Conservation (phyloP, 2,329 filamentous ascomycete genomes). For the Cordyceps javanica region DNA sequence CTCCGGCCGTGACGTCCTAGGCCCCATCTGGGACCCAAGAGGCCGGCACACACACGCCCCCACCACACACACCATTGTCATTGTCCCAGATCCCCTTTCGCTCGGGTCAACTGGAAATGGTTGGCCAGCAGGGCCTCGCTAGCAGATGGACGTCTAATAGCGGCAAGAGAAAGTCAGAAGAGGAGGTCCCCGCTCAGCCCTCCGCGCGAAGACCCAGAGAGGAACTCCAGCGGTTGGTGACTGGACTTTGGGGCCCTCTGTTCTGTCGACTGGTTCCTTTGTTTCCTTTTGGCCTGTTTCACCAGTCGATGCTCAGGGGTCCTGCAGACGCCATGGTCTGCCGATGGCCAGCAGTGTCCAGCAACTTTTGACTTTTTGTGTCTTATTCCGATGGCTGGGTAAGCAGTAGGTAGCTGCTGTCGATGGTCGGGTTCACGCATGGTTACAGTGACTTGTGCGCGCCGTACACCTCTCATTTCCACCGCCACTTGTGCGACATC, state of each 20-base stretch:
- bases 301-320: conserved; percentile 8
- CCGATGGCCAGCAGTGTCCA: not conserved
- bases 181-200: not conserved
- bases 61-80: not conserved
- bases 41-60: not conserved
- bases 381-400: not conserved
- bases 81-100: not conserved
- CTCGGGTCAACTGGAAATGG: not conserved
- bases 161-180: not conserved
- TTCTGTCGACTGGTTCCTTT: not conserved
- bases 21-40: not conserved
- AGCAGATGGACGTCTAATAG: not conserved
- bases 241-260: too few species aligned
- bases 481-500: not conserved
- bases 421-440: not conserved
- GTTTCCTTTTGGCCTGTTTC: conserved; percentile 6
- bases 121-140: not conserved
- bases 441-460: not conserved
- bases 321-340: conserved; percentile 4
- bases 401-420: not conserved
- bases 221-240: not conserved
- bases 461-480: conserved; percentile 3
- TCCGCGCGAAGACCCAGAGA: not conserved
- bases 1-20: too few species aligned
- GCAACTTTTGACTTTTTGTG: not conserved